Evolutionary conservation across 176 grass and related monocot genomes (phyloP), one percentile per base, ranked within the genome.

Genomic region (Elaeis guineensis): DNA sequence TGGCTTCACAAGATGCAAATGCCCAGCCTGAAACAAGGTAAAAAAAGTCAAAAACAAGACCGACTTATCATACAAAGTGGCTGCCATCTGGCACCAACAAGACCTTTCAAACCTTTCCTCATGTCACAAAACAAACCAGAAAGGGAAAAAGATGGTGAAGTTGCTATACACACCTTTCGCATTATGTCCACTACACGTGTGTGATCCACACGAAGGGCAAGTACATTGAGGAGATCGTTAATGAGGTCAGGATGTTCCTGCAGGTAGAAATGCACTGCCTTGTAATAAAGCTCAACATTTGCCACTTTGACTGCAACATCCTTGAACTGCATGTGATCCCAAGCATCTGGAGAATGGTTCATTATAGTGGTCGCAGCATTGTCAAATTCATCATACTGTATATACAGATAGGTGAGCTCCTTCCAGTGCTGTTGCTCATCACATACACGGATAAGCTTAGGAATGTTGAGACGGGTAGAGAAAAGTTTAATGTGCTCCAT

Each of bases 351-450:
- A 54, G 92, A 96, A 75, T 96, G 92, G 66, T 88, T 88, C 92
- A 96, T 96, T n/a, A 96, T 90, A 61, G 92, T 96, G 49, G 74
- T 96, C n/a, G 87, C 92, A 77, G 92, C 92, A 82, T 96, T 96
- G 78, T 96, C 83, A 57, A 90, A 90, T 57, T 96, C 87, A 72
- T 88, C 83, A 54, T 96, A 90, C 32, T 90, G 92, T 59, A 96
- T 90, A 73, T 90, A 90, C 5, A 96, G 81, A 62, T 96, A 90
- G 5, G 87, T 96, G 50, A 96, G 92, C 64, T 96, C 92, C 61
- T 85, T 90, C 92, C 92, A 90, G 81, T 96, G 92, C 24, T 96
- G 92, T 65, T 96, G 92, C 65, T 96, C 92, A 80, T 96, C 80
- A 69, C 92, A 96, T 73, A 69, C 92, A 26, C 87, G 75, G 20